A percentile compares a stretch with the other conserved stretches of the same genome.
These are phyloP conservation scores for Xylariomycetidae sp. DNA, from an alignment of 2,329 filamentous ascomycete genomes.

Conservation along the genomic window DNA sequence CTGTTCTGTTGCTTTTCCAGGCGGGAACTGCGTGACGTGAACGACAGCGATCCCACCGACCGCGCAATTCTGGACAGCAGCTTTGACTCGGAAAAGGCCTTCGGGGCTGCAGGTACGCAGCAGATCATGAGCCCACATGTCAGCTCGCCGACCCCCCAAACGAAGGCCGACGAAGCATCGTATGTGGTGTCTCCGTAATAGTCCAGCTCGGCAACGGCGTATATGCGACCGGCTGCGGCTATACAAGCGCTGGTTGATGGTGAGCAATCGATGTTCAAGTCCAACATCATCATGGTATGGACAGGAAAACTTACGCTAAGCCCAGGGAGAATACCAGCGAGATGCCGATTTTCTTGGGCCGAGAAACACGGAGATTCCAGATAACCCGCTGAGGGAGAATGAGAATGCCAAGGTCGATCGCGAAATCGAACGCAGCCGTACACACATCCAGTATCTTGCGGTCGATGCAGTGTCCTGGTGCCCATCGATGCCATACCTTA, in stretches of 20 bases:
- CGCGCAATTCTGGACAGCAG: background rate
- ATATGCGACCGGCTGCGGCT: constrained; percentile 6
- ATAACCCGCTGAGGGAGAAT: constrained; percentile 40
- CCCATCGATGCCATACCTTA: constrained; percentile 10
- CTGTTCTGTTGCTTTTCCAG: no score
- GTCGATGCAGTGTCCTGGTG: constrained; percentile 11
- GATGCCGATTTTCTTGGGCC: constrained; percentile 22
- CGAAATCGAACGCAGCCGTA: constrained; percentile 14
- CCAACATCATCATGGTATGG: background rate
- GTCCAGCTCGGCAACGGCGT: constrained; percentile 2
- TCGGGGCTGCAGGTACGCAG: constrained; percentile 7
- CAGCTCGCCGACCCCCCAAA: constrained; percentile 6
- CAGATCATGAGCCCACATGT: constrained; percentile 7
- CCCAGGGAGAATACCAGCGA: constrained; percentile 17
- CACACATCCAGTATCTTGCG: constrained; percentile 5
- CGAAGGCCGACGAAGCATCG: constrained; percentile 3
- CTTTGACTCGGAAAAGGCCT: constrained; percentile 1
- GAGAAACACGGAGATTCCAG: constrained; percentile 40
- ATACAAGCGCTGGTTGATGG: constrained; percentile 3
- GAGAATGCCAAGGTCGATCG: constrained; percentile 38
- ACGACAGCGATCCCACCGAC: background rate
- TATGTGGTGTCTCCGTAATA: constrained; percentile 4
- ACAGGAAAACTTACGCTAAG: constrained; percentile 9
- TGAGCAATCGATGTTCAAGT: no score
- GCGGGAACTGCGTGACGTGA: background rate